Evolutionary conservation across 2,329 filamentous ascomycete genomes (phyloP).

Genomic region (Aspergillus ruber): DNA sequence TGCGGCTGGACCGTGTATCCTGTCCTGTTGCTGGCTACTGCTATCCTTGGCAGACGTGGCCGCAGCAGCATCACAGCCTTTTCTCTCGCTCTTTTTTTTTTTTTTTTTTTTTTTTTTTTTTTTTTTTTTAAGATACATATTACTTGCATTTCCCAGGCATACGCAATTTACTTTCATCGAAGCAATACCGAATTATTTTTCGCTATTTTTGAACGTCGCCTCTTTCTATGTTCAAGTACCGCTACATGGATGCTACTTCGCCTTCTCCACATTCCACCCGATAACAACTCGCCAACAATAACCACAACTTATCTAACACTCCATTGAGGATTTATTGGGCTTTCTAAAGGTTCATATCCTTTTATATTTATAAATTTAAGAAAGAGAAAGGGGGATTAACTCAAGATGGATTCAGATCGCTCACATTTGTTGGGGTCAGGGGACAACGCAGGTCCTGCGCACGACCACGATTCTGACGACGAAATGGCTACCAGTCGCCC

Average conservation of each 20-base stretch:
- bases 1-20: neutral
- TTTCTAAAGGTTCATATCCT: slow-evolving; percentile 1
- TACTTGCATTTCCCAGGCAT: neutral
- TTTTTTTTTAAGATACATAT: neutral
- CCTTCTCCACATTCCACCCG: neutral
- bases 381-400: slow-evolving; percentile 3
- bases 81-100: neutral
- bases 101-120: neutral
- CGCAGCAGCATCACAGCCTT: slow-evolving; percentile 3
- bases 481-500: slow-evolving; percentile 41
- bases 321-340: neutral
- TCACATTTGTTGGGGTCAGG: slow-evolving; percentile 17
- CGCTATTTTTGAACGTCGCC: no score
- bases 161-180: no score
- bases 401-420: slow-evolving; percentile 27
- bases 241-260: neutral
- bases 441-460: slow-evolving; percentile 26
- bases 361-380: neutral
- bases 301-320: neutral
- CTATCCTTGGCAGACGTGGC: slow-evolving; percentile 7
- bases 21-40: neutral
- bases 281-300: neutral
- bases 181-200: no score
- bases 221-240: neutral
- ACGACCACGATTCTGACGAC: slow-evolving; percentile 37